A percentile compares a stretch with the other conserved stretches of the same genome.
Evolutionary conservation across 2,329 filamentous ascomycete genomes (phyloP).

Genomic region (Penicillium sp.): DNA sequence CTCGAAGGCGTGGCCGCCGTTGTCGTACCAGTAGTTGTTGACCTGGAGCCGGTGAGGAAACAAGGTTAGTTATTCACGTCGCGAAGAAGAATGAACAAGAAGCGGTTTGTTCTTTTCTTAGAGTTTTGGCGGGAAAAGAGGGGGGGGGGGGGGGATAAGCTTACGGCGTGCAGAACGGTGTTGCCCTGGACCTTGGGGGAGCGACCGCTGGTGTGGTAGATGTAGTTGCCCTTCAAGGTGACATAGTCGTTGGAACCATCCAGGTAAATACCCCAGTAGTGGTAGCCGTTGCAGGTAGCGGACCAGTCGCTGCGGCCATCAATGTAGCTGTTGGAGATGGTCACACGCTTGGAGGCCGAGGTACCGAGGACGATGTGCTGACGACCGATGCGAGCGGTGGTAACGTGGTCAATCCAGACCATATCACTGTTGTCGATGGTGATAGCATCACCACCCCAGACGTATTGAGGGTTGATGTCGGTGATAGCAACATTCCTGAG

Average conservation of each 20-base stretch:
- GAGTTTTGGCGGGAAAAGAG: no score
- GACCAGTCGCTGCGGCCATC: constrained; percentile 52
- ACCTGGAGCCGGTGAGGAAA: constrained; percentile 25
- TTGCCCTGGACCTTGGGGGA: constrained; percentile 52
- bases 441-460: constrained; percentile 57
- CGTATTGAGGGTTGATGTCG: constrained; percentile 52
- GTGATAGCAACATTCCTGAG: constrained; percentile 48
- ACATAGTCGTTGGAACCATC: constrained; percentile 52
- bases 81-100: no score
- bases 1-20: constrained; percentile 55
- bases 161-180: constrained; percentile 51
- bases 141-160: neutral
- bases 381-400: constrained; percentile 52
- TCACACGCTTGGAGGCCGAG: constrained; percentile 49
- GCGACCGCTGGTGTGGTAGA: constrained; percentile 54
- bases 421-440: constrained; percentile 43
- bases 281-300: constrained; percentile 52
- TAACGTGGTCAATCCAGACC: constrained; percentile 50
- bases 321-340: constrained; percentile 56
- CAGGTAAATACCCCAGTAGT: constrained; percentile 58
- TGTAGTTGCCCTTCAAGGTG: constrained; percentile 57
- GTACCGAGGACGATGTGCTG: constrained; percentile 57
- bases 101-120: no score
- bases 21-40: constrained; percentile 58
- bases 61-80: neutral